Percentiles rank a stretch among this genome's conserved stretches.
Evolutionary conservation across 306 rosid genomes (phyloP).

Genomic region (Adenanthera pavonina): DNA sequence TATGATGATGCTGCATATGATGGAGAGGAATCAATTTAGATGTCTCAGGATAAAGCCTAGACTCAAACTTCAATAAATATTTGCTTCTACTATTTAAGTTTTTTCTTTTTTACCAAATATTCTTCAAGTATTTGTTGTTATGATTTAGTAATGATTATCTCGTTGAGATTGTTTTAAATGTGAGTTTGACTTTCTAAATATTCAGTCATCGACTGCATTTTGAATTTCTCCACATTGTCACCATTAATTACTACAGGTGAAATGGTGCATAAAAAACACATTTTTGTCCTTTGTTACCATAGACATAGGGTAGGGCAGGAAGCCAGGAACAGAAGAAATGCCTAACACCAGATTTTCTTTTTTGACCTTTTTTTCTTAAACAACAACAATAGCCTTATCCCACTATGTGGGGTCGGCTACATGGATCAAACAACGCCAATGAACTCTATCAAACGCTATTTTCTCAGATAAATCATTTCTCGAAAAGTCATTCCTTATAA

Average conservation of each 20-base stretch:
- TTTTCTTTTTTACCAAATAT: not conserved
- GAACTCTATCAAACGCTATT: no score
- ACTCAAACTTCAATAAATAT: not conserved
- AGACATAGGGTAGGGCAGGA: conserved; percentile 4
- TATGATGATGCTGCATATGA: not conserved
- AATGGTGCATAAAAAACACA: not conserved
- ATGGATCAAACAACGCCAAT: no score
- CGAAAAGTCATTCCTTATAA: no score
- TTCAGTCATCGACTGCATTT: no score
- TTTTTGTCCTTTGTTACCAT: no score
- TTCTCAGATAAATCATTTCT: no score
- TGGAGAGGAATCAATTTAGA: not conserved
- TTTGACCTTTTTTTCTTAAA: not conserved
- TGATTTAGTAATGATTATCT: not conserved
- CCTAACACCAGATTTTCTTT: not conserved
- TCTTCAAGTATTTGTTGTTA: not conserved
- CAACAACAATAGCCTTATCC: no score
- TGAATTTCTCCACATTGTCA: no score
- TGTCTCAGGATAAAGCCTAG: not conserved
- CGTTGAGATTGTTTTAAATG: not conserved
- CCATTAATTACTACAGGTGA: not conserved
- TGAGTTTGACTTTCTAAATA: not conserved
- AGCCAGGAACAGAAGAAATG: conserved; percentile 9
- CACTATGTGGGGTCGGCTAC: no score
- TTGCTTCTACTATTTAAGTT: not conserved